Conservation (phyloP, 352 stramenopile genomes). For the Globisporangium parvum region DNA sequence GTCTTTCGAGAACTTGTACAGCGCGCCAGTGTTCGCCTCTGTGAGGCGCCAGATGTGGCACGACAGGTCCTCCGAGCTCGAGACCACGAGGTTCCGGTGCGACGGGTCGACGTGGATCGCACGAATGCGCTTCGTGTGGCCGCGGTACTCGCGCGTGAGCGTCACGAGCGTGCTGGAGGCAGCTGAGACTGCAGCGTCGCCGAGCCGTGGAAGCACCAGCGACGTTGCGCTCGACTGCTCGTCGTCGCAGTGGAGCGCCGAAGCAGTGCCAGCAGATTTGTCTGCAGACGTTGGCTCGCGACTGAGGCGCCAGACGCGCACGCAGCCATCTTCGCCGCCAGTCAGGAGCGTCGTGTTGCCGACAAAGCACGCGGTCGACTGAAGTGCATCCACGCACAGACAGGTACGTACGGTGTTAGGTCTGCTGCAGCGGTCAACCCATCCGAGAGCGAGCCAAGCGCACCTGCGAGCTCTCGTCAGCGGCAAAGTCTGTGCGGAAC, state of each 20-base stretch:
- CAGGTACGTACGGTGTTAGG: neutral
- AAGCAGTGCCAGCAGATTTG: slow-evolving; percentile 31
- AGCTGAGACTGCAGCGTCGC: slow-evolving; percentile 48
- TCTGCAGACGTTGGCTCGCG: slow-evolving; percentile 42
- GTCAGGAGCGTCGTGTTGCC: slow-evolving; percentile 74
- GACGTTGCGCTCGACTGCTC: neutral
- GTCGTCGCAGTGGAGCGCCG: slow-evolving; percentile 24
- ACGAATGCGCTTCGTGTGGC: slow-evolving; percentile 74
- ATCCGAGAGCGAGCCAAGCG: neutral
- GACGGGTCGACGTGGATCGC: slow-evolving; percentile 77
- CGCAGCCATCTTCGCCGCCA: slow-evolving; percentile 74
- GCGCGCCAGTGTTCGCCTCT: slow-evolving; percentile 30
- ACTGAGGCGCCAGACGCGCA: slow-evolving; percentile 65
- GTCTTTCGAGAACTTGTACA: slow-evolving; percentile 73
- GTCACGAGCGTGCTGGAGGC: slow-evolving; percentile 34
- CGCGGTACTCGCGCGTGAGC: slow-evolving; percentile 67
- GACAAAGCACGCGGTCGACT: slow-evolving; percentile 73
- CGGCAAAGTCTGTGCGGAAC: slow-evolving; percentile 78
- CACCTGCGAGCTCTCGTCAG: slow-evolving; percentile 63
- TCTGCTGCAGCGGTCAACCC: neutral
- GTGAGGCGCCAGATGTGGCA: slow-evolving; percentile 80
- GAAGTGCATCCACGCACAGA: no score
- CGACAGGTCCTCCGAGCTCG: slow-evolving; percentile 70
- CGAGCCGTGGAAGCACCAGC: slow-evolving; percentile 39
- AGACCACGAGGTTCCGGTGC: slow-evolving; percentile 72